phyloP scores from a whole-genome alignment of 208 protist species.

The Leishmania major region DNA sequence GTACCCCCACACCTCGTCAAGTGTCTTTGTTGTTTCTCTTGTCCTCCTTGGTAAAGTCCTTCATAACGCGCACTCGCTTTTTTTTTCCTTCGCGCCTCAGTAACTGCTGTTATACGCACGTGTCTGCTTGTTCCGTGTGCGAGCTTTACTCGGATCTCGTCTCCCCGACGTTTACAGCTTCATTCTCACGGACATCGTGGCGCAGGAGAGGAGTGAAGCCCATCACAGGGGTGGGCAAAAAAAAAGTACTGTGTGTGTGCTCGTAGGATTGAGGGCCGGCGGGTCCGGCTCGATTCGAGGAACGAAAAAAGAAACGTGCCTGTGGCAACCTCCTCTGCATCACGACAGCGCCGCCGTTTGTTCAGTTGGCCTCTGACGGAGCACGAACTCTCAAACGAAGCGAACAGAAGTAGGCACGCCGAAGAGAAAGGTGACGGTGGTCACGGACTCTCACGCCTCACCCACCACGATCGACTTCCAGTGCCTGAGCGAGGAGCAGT shows the following conservation, averaged over 20 bases:
- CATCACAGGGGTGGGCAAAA: not conserved
- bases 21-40: not conserved
- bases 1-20: not conserved
- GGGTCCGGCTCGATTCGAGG: not conserved
- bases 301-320: not conserved
- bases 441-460: not conserved
- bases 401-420: not conserved
- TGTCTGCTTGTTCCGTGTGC: not conserved
- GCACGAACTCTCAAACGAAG: not conserved
- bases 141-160: not conserved
- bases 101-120: not conserved
- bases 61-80: not conserved
- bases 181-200: not conserved
- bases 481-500: not conserved
- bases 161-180: not conserved
- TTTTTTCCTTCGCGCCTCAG: not conserved
- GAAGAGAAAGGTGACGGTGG: not conserved
- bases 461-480: not conserved
- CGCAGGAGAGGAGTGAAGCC: not conserved
- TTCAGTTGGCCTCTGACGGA: not conserved
- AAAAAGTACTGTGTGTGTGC: not conserved
- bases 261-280: not conserved
- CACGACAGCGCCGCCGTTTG: not conserved
- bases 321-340: not conserved
- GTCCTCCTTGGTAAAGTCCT: not conserved